phyloP scores from a whole-genome alignment of 805 yeast species.

The Candida caryicola region DNA sequence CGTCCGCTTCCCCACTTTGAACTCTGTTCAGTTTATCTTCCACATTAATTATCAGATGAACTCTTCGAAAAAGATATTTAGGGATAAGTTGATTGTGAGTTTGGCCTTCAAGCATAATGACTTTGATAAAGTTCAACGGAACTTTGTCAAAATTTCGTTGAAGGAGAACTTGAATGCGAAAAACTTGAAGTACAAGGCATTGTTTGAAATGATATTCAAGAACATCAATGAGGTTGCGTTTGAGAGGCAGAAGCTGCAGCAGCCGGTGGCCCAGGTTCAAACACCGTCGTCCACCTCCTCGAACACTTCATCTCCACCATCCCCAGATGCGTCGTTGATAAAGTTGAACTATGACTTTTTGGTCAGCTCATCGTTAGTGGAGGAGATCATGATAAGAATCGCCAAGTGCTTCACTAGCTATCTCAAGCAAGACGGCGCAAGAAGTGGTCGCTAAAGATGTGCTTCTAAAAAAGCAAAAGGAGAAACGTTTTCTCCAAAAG shows the following conservation, averaged over 20 bases:
- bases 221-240: conserved; percentile 20
- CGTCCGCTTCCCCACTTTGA: conserved; percentile 27
- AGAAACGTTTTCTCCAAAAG: too few relatives aligned
- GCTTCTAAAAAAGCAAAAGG: too few relatives aligned
- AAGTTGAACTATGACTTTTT: conserved; percentile 41
- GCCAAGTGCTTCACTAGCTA: conserved; percentile 25
- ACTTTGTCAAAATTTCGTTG: conserved; percentile 30
- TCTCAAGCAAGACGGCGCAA: conserved; percentile 9
- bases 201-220: conserved; percentile 37
- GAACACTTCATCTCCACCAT: neutral
- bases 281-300: conserved; percentile 8
- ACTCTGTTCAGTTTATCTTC: conserved; percentile 31
- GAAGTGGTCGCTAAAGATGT: too few relatives aligned
- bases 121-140: conserved; percentile 21
- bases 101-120: conserved; percentile 20
- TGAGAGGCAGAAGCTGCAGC: conserved; percentile 9
- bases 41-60: conserved; percentile 25
- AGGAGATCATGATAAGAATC: conserved; percentile 30
- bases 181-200: conserved; percentile 35
- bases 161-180: conserved; percentile 36
- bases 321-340: conserved; percentile 12
- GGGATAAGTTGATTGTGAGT: conserved; percentile 27
- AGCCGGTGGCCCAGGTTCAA: conserved; percentile 6
- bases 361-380: conserved; percentile 23
- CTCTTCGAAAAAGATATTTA: conserved; percentile 31